These are phyloP conservation scores for Tricholoma saponaceum DNA, from an alignment of 768 basidiomycete genomes.

Conservation along the genomic window DNA sequence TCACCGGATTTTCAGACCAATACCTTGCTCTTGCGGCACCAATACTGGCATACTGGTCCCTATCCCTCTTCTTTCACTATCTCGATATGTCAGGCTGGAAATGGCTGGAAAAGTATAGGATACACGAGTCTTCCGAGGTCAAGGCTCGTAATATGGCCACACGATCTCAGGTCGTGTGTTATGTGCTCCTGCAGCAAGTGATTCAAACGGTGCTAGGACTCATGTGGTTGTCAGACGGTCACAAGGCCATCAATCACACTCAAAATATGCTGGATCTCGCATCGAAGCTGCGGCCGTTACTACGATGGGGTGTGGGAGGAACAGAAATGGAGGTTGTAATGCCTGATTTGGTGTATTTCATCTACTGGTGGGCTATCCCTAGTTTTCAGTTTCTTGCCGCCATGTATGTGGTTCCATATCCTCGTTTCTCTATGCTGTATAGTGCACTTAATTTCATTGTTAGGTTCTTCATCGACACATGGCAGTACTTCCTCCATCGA, in stretches of 20 bases:
- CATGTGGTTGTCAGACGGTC: constrained; percentile 55
- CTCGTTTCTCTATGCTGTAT: not conserved
- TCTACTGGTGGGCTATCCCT: constrained; percentile 96
- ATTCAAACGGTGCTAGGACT: constrained; percentile 78
- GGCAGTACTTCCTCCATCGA: constrained; percentile 97
- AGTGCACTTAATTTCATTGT: not conserved
- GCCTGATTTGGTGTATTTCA: constrained; percentile 42
- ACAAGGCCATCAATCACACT: constrained; percentile 32
- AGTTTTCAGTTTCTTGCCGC: constrained; percentile 66
- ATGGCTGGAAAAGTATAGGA: constrained; percentile 78
- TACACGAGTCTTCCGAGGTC: constrained; percentile 86
- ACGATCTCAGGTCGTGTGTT: constrained; percentile 63
- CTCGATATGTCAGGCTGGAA: constrained; percentile 77
- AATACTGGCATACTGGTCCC: constrained; percentile 78
- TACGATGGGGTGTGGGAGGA: constrained; percentile 38
- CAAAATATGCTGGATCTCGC: constrained; percentile 38
- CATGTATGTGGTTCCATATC: constrained; percentile 60
- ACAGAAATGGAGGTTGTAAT: constrained; percentile 37
- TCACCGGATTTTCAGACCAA: constrained; percentile 66
- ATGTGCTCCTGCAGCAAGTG: constrained; percentile 83
- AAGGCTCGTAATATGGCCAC: constrained; percentile 71
- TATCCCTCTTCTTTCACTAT: constrained; percentile 75
- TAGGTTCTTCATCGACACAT: constrained; percentile 94
- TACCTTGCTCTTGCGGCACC: constrained; percentile 70
- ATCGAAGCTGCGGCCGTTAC: constrained; percentile 33